phyloP scores from a whole-genome alignment of 2,329 filamentous ascomycete species.

The Capronia americana region DNA sequence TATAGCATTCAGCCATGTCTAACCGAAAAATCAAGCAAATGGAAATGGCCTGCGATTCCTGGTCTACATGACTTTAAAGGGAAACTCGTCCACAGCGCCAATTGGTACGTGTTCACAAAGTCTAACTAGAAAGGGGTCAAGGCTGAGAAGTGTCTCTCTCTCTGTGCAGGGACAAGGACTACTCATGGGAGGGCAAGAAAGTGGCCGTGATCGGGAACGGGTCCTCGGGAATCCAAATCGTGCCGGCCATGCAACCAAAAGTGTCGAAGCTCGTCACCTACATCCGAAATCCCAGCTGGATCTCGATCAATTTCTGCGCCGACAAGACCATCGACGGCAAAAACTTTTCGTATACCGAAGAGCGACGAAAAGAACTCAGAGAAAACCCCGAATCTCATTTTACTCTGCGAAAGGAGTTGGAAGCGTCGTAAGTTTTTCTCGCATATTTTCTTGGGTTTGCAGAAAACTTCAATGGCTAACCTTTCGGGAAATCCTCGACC shows the following conservation, averaged over 20 bases:
- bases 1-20: slow-evolving; percentile 37
- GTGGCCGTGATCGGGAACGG: slow-evolving; percentile 42
- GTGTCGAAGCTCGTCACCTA: slow-evolving; percentile 40
- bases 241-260: slow-evolving; percentile 46
- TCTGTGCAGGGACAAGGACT: slow-evolving; percentile 53
- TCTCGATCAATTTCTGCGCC: slow-evolving; percentile 32
- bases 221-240: slow-evolving; percentile 39
- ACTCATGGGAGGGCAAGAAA: slow-evolving; percentile 50
- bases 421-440: slow-evolving; percentile 28
- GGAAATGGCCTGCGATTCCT: slow-evolving; percentile 43
- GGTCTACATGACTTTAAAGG: slow-evolving; percentile 47
- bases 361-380: slow-evolving; percentile 25
- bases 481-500: slow-evolving; percentile 31
- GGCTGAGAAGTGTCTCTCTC: slow-evolving; percentile 10
- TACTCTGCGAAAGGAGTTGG: slow-evolving; percentile 46
- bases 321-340: slow-evolving; percentile 28
- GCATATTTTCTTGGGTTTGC: slow-evolving; percentile 37
- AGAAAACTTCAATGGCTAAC: slow-evolving; percentile 33
- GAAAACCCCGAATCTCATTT: slow-evolving; percentile 37
- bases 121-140: slow-evolving; percentile 39
- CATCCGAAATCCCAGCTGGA: slow-evolving; percentile 31
- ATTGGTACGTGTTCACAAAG: slow-evolving; percentile 45
- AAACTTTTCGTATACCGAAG: slow-evolving; percentile 31
- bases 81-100: slow-evolving; percentile 44
- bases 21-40: slow-evolving; percentile 58